Evolutionary conservation across 2,329 filamentous ascomycete genomes (phyloP).

Genomic region (Tothia fuscella): DNA sequence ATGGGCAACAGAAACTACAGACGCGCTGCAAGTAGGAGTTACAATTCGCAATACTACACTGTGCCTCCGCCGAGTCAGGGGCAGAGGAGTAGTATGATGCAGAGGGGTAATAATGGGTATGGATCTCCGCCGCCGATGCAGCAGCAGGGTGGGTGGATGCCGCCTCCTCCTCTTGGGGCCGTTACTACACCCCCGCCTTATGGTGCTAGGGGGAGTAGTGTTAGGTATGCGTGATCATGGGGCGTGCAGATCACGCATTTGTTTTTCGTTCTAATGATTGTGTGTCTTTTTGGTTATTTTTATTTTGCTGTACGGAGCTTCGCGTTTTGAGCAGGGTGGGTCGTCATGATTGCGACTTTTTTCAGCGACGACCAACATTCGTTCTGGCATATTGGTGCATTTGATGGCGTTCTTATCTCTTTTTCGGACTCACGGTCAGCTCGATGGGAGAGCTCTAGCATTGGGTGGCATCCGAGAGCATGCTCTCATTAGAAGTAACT

Average conservation of each 20-base stretch:
- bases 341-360: not conserved
- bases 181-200: not conserved
- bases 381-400: no score
- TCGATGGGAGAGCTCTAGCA: no score
- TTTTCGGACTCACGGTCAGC: no score
- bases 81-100: not conserved
- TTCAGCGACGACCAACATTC: not conserved
- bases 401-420: no score
- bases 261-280: not conserved
- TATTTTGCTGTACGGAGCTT: not conserved
- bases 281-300: not conserved
- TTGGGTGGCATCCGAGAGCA: no score
- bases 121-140: not conserved
- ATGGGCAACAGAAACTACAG: not conserved
- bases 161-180: not conserved
- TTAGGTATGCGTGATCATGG: slow-evolving; percentile 6
- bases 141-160: not conserved
- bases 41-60: slow-evolving; percentile 1
- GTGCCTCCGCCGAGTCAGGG: slow-evolving; percentile 1
- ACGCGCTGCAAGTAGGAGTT: not conserved
- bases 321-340: not conserved
- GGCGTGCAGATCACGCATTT: not conserved
- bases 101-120: not conserved
- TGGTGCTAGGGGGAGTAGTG: not conserved
- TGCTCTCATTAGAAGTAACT: no score